These are phyloP conservation scores for Paraconiothyrium sp. DNA, from an alignment of 2,329 filamentous ascomycete species.

Conservation along the genomic window DNA sequence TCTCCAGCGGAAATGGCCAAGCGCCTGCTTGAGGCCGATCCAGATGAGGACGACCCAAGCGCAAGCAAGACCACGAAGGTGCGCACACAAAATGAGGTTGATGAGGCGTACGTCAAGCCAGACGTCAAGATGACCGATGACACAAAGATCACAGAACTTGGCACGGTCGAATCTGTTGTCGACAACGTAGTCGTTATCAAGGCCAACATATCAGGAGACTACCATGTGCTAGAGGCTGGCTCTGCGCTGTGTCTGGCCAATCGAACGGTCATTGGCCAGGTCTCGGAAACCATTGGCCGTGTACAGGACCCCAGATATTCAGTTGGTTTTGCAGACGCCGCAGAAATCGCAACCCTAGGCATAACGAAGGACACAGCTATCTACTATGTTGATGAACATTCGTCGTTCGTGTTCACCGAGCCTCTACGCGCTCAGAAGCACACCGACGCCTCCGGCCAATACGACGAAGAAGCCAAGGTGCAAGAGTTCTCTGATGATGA, in stretches of 20 bases:
- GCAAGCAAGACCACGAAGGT: slow-evolving; percentile 62
- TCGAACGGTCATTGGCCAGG: slow-evolving; percentile 78
- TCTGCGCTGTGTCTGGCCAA: slow-evolving; percentile 84
- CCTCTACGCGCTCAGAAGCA: slow-evolving; percentile 81
- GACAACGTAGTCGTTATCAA: slow-evolving; percentile 82
- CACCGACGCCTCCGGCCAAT: slow-evolving; percentile 92
- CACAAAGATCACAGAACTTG: slow-evolving; percentile 80
- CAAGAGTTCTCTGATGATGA: slow-evolving; percentile 98
- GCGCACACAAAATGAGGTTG: slow-evolving; percentile 84
- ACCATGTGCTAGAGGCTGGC: slow-evolving; percentile 83
- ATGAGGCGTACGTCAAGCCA: slow-evolving; percentile 67
- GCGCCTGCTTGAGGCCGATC: slow-evolving; percentile 85
- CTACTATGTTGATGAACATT: slow-evolving; percentile 82
- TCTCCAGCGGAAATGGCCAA: slow-evolving; percentile 84
- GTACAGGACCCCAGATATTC: slow-evolving; percentile 89
- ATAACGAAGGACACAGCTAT: slow-evolving; percentile 75
- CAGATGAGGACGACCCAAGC: slow-evolving; percentile 79
- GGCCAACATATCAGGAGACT: slow-evolving; percentile 80
- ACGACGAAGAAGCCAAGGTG: slow-evolving; percentile 94
- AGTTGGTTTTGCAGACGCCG: slow-evolving; percentile 74
- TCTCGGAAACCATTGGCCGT: slow-evolving; percentile 86
- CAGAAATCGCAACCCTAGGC: slow-evolving; percentile 73
- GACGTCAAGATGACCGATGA: slow-evolving; percentile 79
- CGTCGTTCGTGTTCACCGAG: slow-evolving; percentile 86
- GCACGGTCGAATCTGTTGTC: slow-evolving; percentile 78